Base-by-base conservation (phyloP, 495 filamentous ascomycete species). In the Oidiodendron maius region DNA sequence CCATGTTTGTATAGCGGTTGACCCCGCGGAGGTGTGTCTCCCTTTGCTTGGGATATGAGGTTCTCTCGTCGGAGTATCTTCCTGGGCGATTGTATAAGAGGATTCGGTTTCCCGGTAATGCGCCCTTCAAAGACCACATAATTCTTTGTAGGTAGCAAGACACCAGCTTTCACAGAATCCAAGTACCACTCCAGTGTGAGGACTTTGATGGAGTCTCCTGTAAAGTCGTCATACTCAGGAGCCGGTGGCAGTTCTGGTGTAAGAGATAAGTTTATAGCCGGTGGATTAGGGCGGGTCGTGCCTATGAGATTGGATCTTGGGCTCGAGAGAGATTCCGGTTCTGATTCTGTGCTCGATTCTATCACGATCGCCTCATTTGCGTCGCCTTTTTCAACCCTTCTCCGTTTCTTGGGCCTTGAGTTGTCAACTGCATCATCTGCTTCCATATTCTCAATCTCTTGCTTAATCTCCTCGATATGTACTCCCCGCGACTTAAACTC, bases 121-220 rank as follows among this genome's bases (percentile, higher is more conserved):
- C 48, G 48, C 9, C 80, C 85, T 55, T 74, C 67, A 53, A 90
- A 96, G 16, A 95, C 63, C 1, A 83, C 40, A 55, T 84, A 93
- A 1, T 76, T 59, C 10, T 78, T 67, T 0, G 82, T 47, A 0
- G 84, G 78, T 0, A 93, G 63, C 2, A 81, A 51, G 13, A 54
- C 55, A 4, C 74, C 71, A 0, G 69, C 61, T 30, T 68, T 61
- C 11, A 89, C 46, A 10, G 80, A 89, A 20, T 78, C 71, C 6
- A 76, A 67, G 24, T 94, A 73, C 91, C 91, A 97, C 2, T 79
- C 67, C 0, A 93, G 64, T 56, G 79, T 88, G 20, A 93, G 71
- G 16, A 96, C 84, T 45, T 71, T 78, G 52, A 94, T 60, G 2
- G 63, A 66, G 15, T 72, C 63, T 13, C 23, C 40, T 21, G 4